These are phyloP conservation scores for Nicotiana sylvestris DNA, from an alignment of 257 asterid genomes.

Conservation along the genomic window DNA sequence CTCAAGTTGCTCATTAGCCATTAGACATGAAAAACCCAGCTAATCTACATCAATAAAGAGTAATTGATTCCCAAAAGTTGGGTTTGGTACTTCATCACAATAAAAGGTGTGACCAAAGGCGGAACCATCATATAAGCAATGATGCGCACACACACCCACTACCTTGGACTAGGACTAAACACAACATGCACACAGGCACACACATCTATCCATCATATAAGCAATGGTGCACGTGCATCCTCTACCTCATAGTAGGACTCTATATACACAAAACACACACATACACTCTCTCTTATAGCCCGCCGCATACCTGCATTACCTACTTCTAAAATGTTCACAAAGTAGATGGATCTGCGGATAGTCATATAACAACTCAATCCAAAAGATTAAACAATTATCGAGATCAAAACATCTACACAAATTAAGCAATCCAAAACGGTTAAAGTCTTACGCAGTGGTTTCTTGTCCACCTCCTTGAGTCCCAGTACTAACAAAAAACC, in stretches of 20 bases:
- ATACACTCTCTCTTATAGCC: neutral
- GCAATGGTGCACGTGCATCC: neutral
- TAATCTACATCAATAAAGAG: neutral
- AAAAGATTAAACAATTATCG: neutral
- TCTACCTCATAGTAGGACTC: neutral
- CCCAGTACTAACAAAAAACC: conserved; percentile 94
- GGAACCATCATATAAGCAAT: neutral
- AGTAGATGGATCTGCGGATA: neutral
- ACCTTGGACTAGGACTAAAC: no score
- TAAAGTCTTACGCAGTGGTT: conserved; percentile 75
- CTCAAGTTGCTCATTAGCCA: neutral
- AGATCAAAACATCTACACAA: neutral
- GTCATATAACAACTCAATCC: neutral
- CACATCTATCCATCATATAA: no score
- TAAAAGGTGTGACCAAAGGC: neutral
- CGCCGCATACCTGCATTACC: neutral
- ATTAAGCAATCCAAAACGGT: neutral
- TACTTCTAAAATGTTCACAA: neutral
- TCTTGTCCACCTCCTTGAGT: conserved; percentile 99
- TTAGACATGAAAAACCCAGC: neutral
- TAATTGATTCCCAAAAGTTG: neutral
- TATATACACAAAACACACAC: neutral
- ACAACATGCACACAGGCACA: no score
- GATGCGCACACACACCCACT: neutral
- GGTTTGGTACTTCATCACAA: neutral